Conservation (phyloP, 78 protist genomes). For the Polysphondylium violaceum region DNA sequence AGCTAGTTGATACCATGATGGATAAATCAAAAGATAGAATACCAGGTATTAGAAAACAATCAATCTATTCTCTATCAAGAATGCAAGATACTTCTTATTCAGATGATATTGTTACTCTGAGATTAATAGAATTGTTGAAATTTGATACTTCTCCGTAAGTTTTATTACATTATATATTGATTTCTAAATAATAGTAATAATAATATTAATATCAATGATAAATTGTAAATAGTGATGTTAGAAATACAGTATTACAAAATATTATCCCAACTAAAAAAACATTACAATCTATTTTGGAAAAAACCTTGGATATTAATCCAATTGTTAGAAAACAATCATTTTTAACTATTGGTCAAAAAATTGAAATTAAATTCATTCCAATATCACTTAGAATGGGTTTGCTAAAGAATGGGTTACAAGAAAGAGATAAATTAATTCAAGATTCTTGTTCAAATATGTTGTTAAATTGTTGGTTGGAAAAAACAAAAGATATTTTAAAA, state of each 20-base stretch:
- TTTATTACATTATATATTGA: not conserved
- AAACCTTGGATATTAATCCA: slow-evolving; percentile 33
- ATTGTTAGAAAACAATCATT: slow-evolving; percentile 37
- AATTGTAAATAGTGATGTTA: slow-evolving; percentile 33
- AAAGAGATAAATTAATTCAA: slow-evolving; percentile 22
- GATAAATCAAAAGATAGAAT: slow-evolving; percentile 26
- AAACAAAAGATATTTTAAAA: slow-evolving; percentile 2
- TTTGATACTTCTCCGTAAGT: slow-evolving; percentile 66
- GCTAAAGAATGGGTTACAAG: slow-evolving; percentile 63
- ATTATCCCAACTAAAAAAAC: slow-evolving; percentile 36
- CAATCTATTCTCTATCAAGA: slow-evolving; percentile 43
- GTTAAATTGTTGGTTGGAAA: slow-evolving; percentile 41
- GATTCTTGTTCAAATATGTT: slow-evolving; percentile 54
- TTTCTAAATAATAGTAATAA: not conserved
- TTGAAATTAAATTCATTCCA: slow-evolving; percentile 18
- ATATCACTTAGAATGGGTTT: slow-evolving; percentile 39
- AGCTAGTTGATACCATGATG: slow-evolving; percentile 9
- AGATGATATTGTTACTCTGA: slow-evolving; percentile 13
- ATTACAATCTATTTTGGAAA: slow-evolving; percentile 16
- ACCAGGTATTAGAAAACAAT: slow-evolving; percentile 34
- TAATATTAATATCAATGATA: not conserved
- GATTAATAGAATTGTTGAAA: slow-evolving; percentile 37
- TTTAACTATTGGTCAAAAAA: slow-evolving; percentile 7
- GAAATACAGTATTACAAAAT: slow-evolving; percentile 32
- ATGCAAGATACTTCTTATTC: slow-evolving; percentile 25